Conservation (phyloP, 768 basidiomycete genomes). For the Suillus subaureus region DNA sequence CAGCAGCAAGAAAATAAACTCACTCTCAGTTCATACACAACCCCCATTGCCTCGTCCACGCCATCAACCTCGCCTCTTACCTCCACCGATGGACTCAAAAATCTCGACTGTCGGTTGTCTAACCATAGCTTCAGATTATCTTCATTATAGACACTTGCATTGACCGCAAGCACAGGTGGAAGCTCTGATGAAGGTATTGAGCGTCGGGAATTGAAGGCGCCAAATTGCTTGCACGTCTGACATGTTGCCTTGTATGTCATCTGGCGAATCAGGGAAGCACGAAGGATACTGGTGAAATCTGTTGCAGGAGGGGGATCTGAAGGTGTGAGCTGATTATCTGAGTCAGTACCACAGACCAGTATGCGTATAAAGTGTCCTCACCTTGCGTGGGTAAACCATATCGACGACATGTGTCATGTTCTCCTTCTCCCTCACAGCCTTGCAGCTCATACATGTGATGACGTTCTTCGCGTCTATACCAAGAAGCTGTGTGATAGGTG, state of each 20-base stretch:
- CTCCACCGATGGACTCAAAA: slow-evolving; percentile 59
- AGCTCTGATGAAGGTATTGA: slow-evolving; percentile 65
- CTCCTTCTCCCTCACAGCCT: slow-evolving; percentile 70
- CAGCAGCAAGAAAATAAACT: slow-evolving; percentile 23
- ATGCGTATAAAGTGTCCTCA: slow-evolving; percentile 31
- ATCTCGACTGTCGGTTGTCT: slow-evolving; percentile 48
- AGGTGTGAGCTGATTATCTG: slow-evolving; percentile 30
- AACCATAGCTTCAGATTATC: slow-evolving; percentile 79
- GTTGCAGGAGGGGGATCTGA: slow-evolving; percentile 41
- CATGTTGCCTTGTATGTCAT: slow-evolving; percentile 88
- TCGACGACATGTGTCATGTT: slow-evolving; percentile 85
- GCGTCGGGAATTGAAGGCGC: slow-evolving; percentile 70
- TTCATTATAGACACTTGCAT: slow-evolving; percentile 78
- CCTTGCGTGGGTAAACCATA: slow-evolving; percentile 84
- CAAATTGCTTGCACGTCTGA: slow-evolving; percentile 75
- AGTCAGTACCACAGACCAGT: slow-evolving; percentile 8
- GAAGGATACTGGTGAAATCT: slow-evolving; percentile 71
- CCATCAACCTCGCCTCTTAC: slow-evolving; percentile 63
- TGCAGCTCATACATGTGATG: slow-evolving; percentile 76
- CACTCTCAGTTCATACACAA: slow-evolving; percentile 76
- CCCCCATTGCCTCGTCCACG: slow-evolving; percentile 53
- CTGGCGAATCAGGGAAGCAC: slow-evolving; percentile 76
- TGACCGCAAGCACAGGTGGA: slow-evolving; percentile 85
- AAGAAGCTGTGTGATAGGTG: slow-evolving; percentile 85
- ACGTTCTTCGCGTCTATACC: slow-evolving; percentile 79